These are phyloP conservation scores for Microbotryum violaceum DNA, from an alignment of 1,284 basidiomycete genomes.

Conservation along the genomic window DNA sequence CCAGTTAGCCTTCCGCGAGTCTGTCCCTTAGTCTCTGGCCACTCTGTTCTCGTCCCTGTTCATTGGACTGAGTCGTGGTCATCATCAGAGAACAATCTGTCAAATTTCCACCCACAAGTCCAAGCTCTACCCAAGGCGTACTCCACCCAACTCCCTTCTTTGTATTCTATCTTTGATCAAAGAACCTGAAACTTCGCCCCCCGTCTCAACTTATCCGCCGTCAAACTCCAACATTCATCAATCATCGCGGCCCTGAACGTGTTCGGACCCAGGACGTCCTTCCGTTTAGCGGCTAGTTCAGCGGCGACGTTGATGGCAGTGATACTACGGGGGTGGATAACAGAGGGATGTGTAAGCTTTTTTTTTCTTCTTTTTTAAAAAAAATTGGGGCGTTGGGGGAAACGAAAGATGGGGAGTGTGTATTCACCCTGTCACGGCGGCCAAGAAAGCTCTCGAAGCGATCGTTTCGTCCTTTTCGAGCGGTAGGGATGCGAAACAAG, in stretches of 20 bases:
- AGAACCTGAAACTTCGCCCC: slow-evolving; percentile 11
- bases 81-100: no score
- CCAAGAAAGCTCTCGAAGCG: slow-evolving; percentile 56
- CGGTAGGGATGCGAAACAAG: slow-evolving; percentile 50
- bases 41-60: no score
- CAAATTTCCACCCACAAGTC: no score
- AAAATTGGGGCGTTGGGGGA: no score
- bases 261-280: slow-evolving; percentile 70
- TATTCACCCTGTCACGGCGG: slow-evolving; percentile 65
- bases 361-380: no score
- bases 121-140: no score
- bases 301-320: slow-evolving; percentile 75
- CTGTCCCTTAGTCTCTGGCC: no score
- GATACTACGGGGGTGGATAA: slow-evolving; percentile 43
- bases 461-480: slow-evolving; percentile 1
- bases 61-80: no score
- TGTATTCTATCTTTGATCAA: neutral
- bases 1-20: no score
- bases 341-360: no score
- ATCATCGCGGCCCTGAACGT: slow-evolving; percentile 81
- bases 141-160: no score
- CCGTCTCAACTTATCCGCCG: slow-evolving; percentile 5
- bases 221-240: slow-evolving; percentile 65
- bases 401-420: neutral
- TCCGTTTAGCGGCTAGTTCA: slow-evolving; percentile 63